Percentiles rank a stretch among this genome's conserved stretches.
These are phyloP conservation scores for Urostyla sp. DNA, from an alignment of 73 alveolate species.

Conservation along the genomic window DNA sequence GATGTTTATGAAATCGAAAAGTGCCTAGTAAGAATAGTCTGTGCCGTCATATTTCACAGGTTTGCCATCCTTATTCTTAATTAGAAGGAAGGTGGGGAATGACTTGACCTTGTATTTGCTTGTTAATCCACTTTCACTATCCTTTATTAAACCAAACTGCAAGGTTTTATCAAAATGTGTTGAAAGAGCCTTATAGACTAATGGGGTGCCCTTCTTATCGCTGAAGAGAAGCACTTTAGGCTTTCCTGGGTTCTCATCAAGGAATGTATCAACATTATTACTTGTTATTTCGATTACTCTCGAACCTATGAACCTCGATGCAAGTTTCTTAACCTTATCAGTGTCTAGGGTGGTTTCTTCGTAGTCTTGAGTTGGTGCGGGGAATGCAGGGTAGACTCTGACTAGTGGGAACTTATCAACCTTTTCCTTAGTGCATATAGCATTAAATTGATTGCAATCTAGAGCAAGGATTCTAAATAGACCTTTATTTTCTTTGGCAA, in stretches of 20 bases:
- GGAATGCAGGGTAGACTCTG: conserved; percentile 97
- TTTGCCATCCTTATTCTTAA: conserved; percentile 87
- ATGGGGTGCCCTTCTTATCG: conserved; percentile 94
- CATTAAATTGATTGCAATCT: conserved; percentile 88
- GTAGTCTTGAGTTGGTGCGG: conserved; percentile 91
- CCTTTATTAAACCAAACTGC: conserved; percentile 93
- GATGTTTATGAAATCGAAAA: conserved; percentile 93
- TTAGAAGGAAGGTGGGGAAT: conserved; percentile 88
- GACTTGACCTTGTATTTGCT: conserved; percentile 90
- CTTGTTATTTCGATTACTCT: conserved; percentile 87
- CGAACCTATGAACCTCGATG: conserved; percentile 82
- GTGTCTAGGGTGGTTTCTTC: conserved; percentile 79
- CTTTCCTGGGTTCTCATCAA: conserved; percentile 87
- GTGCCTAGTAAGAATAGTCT: conserved; percentile 82
- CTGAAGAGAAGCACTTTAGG: conserved; percentile 95
- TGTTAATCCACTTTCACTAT: conserved; percentile 81
- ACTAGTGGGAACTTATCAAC: conserved; percentile 86
- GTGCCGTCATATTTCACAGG: conserved; percentile 88
- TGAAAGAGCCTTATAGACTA: conserved; percentile 91
- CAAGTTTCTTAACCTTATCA: conserved; percentile 74
- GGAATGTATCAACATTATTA: conserved; percentile 90
- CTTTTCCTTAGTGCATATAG: conserved; percentile 89
- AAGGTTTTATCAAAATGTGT: conserved; percentile 88
- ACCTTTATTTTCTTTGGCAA: conserved; percentile 96
- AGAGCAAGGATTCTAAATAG: conserved; percentile 92